Evolutionary conservation across 768 basidiomycete genomes (phyloP).

Genomic region (Tricholomella constricta): DNA sequence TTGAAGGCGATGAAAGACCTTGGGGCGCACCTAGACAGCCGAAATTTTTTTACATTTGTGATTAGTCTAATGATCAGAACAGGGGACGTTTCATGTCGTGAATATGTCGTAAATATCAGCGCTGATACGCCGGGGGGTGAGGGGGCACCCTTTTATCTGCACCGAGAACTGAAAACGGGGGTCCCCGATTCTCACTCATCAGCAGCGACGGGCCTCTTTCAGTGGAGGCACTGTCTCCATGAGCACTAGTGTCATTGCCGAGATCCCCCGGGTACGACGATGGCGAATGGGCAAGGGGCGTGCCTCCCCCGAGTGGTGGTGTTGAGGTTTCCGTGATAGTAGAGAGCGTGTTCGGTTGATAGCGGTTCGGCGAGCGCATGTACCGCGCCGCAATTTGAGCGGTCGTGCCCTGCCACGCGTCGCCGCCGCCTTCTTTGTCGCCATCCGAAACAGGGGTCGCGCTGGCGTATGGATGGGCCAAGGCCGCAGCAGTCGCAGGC

Average conservation of each 20-base stretch:
- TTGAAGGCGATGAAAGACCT: too few relatives aligned
- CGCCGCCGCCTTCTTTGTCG: background rate
- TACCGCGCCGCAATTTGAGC: conserved; percentile 16
- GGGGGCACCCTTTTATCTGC: background rate
- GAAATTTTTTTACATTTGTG: background rate
- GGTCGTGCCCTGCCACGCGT: conserved; percentile 18
- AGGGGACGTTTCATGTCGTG: background rate
- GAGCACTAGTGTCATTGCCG: background rate
- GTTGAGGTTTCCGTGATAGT: conserved; percentile 23
- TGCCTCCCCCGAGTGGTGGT: conserved; percentile 8
- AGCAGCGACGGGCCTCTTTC: background rate
- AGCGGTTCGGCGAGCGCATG: conserved; percentile 15
- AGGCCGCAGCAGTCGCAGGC: conserved; percentile 6
- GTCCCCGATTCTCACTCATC: conserved; percentile 5
- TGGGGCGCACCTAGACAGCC: background rate
- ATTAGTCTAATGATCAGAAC: background rate
- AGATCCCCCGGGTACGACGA: conserved; percentile 11
- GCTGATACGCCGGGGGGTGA: conserved; percentile 8
- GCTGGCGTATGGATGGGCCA: conserved; percentile 9
- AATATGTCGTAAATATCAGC: background rate
- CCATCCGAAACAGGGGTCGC: background rate
- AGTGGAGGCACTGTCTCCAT: background rate
- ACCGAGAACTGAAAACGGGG: conserved; percentile 6
- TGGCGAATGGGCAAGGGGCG: conserved; percentile 16
- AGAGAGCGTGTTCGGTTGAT: conserved; percentile 19